Conservation (phyloP, 139 green algal species). For the Chlorella sp. region DNA sequence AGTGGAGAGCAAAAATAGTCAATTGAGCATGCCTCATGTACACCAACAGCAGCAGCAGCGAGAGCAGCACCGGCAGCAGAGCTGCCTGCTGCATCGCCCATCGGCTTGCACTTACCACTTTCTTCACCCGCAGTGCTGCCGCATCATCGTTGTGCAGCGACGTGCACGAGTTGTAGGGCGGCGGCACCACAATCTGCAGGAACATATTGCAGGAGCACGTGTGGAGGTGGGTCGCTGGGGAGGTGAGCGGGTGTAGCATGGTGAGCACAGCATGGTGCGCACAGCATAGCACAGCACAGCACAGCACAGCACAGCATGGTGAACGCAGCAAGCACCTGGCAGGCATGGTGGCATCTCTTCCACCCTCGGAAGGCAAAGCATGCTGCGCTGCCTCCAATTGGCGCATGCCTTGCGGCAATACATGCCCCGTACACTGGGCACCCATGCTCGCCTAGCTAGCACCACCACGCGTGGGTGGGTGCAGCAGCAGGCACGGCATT, state of each 20-base stretch:
- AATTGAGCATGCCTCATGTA: too few species aligned
- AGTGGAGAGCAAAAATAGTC: not conserved
- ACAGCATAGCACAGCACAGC: not conserved
- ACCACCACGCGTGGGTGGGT: too few species aligned
- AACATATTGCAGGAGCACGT: not conserved
- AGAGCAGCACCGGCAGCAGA: not conserved
- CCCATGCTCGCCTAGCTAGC: too few species aligned
- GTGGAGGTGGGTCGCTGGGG: not conserved
- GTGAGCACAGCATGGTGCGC: not conserved
- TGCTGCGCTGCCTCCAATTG: too few species aligned
- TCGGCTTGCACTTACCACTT: slow-evolving; percentile 56
- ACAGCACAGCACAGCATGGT: not conserved
- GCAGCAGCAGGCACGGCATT: not conserved
- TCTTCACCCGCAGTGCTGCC: slow-evolving; percentile 66
- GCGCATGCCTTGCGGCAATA: too few species aligned
- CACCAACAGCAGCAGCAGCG: not conserved
- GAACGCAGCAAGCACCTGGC: not conserved
- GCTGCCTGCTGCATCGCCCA: not conserved
- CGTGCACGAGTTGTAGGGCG: slow-evolving; percentile 36
- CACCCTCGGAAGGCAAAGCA: not conserved
- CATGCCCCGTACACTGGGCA: too few species aligned
- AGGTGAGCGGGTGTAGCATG: not conserved
- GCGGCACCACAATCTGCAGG: slow-evolving; percentile 28
- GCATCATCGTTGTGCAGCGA: slow-evolving; percentile 28
- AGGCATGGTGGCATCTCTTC: not conserved